Evolutionary conservation across 2,329 filamentous ascomycete species (phyloP).

Genomic region (Onygenales sp.): DNA sequence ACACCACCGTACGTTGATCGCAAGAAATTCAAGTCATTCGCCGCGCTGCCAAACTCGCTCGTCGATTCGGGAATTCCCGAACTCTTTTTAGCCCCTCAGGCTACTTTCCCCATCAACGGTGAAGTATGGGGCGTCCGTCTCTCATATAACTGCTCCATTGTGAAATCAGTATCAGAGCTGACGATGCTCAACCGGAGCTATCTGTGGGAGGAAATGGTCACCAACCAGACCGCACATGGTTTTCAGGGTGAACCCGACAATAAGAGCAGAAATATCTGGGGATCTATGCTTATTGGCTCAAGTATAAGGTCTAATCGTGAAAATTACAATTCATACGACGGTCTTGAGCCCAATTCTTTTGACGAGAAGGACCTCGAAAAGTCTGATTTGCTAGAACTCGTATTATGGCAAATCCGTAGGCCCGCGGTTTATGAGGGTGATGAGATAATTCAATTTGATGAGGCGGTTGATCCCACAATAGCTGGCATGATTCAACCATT

Average conservation of each 20-base stretch:
- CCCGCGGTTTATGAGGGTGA: background rate
- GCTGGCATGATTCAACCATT: conserved; percentile 1
- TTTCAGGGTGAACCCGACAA: no score
- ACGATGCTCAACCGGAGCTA: background rate
- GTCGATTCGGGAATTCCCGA: background rate
- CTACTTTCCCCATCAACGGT: conserved; percentile 3
- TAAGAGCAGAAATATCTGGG: background rate
- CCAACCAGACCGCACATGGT: no score
- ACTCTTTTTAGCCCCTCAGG: conserved; percentile 5
- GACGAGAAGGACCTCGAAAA: background rate
- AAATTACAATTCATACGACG: background rate
- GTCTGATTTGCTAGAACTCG: background rate
- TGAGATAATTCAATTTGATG: background rate
- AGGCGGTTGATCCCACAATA: conserved; percentile 1
- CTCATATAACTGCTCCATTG: conserved; percentile 5
- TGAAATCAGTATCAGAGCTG: conserved; percentile 4
- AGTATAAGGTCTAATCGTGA: background rate
- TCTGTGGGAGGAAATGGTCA: no score
- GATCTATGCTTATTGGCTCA: background rate
- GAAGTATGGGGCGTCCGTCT: conserved; percentile 5
- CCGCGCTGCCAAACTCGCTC: background rate
- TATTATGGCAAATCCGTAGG: background rate
- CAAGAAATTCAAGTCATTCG: background rate
- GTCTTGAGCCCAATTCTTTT: background rate
- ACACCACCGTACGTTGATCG: conserved; percentile 4